A percentile compares a stretch with the other conserved stretches of the same genome.
These are phyloP conservation scores for Fistulinella staudtii DNA, from an alignment of 1,284 basidiomycete genomes.

Conservation along the genomic window DNA sequence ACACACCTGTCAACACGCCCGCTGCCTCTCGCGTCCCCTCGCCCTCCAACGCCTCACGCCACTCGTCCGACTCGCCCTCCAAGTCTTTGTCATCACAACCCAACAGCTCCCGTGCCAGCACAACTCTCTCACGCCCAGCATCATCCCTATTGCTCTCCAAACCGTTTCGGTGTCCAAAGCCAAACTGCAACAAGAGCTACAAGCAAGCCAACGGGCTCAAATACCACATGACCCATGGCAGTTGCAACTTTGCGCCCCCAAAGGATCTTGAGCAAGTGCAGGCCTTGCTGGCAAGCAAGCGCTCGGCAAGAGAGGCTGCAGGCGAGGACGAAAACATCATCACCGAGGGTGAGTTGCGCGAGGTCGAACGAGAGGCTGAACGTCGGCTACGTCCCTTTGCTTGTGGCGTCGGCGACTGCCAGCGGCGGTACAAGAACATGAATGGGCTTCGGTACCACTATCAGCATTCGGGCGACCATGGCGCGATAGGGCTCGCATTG, in stretches of 20 bases:
- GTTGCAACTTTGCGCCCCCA: slow-evolving; percentile 87
- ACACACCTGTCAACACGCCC: slow-evolving; percentile 40
- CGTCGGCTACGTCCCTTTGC: slow-evolving; percentile 79
- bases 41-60: slow-evolving; percentile 21
- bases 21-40: slow-evolving; percentile 42
- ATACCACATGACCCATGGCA: slow-evolving; percentile 94
- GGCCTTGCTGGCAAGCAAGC: slow-evolving; percentile 60
- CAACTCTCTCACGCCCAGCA: slow-evolving; percentile 49
- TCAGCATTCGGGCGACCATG: slow-evolving; percentile 94
- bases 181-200: slow-evolving; percentile 97
- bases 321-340: slow-evolving; percentile 40
- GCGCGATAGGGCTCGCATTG: slow-evolving; percentile 79
- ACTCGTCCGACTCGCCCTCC: slow-evolving; percentile 13
- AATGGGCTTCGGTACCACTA: slow-evolving; percentile 96
- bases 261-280: slow-evolving; percentile 74
- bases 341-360: slow-evolving; percentile 64
- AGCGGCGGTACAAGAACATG: slow-evolving; percentile 97
- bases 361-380: slow-evolving; percentile 81
- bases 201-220: slow-evolving; percentile 97
- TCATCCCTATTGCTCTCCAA: slow-evolving; percentile 64
- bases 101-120: slow-evolving; percentile 37
- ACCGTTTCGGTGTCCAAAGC: slow-evolving; percentile 95
- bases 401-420: slow-evolving; percentile 88
- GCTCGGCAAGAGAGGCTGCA: slow-evolving; percentile 38
- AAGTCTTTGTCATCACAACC: slow-evolving; percentile 15